Base-by-base conservation (phyloP, 73 alveolate genomes). In the Tetrahymena borealis region DNA sequence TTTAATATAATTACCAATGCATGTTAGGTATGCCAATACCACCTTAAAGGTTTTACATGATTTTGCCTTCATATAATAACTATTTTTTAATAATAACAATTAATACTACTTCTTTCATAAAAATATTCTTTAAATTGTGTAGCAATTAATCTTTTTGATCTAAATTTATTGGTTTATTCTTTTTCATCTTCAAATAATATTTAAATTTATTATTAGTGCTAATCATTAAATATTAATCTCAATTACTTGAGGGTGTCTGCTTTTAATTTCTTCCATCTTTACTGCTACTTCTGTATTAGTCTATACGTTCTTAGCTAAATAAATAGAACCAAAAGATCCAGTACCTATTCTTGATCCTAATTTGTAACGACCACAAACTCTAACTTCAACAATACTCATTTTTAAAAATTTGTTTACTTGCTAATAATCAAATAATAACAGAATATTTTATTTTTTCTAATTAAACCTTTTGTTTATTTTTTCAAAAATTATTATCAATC, bases 321-420 rank as follows among this genome's bases (percentile, higher is more conserved):
- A 98, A 78, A 98, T 98, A 31, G 96, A 98, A 32, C 99, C 99
- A 94, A 98, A 97, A 32, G 99, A 96, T n/a, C 99, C 99, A 90
- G 97, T 95, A 10, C 99, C 99, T 39, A 97, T 95, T 91, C 96
- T 97, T 90, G 96, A 96, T 77, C 96, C 98, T 92, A 97, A 91
- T 79, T 95, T 94, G 91, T 97, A 98, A 79, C 98, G 94, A 31
- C 99, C 98, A 32, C 99, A 98, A 28, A 97, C 98, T 93, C 97
- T 38, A 36, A 94, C 43, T 91, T 95, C 95, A n/a, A 95, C 92
- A 90, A 91, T 97, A 94, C 90, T 91, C 91, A 94, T 91, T 38
- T 38, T 90, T 60, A 24, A 3, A 60, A 60, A 60, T 60, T 15
- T 60, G 28, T 35, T 60, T 60, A 24, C 28, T 41, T 41, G 20